phyloP scores from a whole-genome alignment of 1,284 basidiomycete genomes.

The Singerocomus inundabilis region DNA sequence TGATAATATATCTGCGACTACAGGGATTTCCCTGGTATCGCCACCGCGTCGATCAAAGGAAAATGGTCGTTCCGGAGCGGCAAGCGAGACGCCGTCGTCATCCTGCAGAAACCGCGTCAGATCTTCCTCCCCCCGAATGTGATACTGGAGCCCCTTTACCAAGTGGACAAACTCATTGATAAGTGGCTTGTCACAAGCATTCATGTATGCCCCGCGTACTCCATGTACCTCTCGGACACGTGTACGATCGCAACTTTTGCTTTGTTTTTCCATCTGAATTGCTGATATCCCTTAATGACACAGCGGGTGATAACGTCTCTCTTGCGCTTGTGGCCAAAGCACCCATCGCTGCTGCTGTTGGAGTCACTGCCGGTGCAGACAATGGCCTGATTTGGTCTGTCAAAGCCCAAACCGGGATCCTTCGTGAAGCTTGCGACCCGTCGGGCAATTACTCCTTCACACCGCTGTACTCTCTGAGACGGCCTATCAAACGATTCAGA shows the following conservation, averaged over 20 bases:
- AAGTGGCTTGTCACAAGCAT: constrained; percentile 23
- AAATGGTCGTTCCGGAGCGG: constrained; percentile 19
- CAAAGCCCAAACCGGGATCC: constrained; percentile 14
- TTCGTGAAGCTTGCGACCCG: constrained; percentile 20
- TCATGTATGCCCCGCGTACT: constrained; percentile 23
- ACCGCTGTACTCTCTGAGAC: constrained; percentile 24
- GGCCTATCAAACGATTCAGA: constrained; percentile 15
- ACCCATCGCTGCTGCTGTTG: neutral
- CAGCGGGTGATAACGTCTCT: constrained; percentile 19
- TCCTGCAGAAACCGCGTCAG: constrained; percentile 23
- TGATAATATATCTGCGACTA: neutral
- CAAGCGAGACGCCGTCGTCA: constrained; percentile 21
- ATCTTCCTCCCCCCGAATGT: constrained; percentile 18
- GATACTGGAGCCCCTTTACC: constrained; percentile 21
- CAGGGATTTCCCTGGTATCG: constrained; percentile 12
- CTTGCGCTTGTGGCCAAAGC: constrained; percentile 15
- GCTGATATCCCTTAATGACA: constrained; percentile 1
- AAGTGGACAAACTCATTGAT: constrained; percentile 17
- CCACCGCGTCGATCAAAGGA: constrained; percentile 15
- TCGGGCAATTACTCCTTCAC: constrained; percentile 16
- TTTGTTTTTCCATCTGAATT: neutral
- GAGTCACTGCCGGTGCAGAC: neutral
- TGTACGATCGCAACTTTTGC: constrained; percentile 5
- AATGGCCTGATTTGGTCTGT: constrained; percentile 12
- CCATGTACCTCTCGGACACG: constrained; percentile 30